Conservation (phyloP, 169 alveolate genomes). For the Cryptosporidium tyzzeri region DNA sequence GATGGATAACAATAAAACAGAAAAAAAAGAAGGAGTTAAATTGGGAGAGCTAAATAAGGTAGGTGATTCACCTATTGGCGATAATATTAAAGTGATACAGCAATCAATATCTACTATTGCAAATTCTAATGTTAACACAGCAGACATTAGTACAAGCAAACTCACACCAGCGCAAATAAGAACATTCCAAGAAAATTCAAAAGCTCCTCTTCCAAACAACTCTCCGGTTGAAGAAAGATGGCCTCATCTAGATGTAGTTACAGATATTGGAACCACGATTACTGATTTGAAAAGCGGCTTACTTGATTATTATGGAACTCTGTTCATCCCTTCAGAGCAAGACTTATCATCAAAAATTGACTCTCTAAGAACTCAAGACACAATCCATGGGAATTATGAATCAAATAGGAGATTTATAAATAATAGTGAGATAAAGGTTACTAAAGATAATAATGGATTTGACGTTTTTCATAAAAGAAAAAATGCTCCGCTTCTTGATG, state of each 20-base stretch:
- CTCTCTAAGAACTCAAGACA: constrained; percentile 63
- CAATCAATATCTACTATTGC: constrained; percentile 6
- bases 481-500: constrained; percentile 66
- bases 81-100: constrained; percentile 42
- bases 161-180: constrained; percentile 43
- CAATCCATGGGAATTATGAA: constrained; percentile 31
- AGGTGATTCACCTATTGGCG: constrained; percentile 53
- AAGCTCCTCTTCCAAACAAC: constrained; percentile 54
- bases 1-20: constrained; percentile 7
- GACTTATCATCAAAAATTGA: constrained; percentile 62
- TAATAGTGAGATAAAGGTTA: constrained; percentile 20
- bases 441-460: constrained; percentile 47
- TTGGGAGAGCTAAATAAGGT: not conserved
- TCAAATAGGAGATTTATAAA: constrained; percentile 7
- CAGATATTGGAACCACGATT: constrained; percentile 66
- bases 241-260: constrained; percentile 55
- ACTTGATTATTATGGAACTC: constrained; percentile 58
- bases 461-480: constrained; percentile 35
- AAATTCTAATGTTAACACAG: constrained; percentile 26
- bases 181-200: constrained; percentile 34
- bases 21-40: constrained; percentile 17
- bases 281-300: constrained; percentile 50
- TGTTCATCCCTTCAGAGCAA: constrained; percentile 60
- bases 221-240: constrained; percentile 62
- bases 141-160: constrained; percentile 24